These are phyloP conservation scores for Metroxylon sagu DNA, from an alignment of 176 grass and related monocot species.

Conservation along the genomic window DNA sequence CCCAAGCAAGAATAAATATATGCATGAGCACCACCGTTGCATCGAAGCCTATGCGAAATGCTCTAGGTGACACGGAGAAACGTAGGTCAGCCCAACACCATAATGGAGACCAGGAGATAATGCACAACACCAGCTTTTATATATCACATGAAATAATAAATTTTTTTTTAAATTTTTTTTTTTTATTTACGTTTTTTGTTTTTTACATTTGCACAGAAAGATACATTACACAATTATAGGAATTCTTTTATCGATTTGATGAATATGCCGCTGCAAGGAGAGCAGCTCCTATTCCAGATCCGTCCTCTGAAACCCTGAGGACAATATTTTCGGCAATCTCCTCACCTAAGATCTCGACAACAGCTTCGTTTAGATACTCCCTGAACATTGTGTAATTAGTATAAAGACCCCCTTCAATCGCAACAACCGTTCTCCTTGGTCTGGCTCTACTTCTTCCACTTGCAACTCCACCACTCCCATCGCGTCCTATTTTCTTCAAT, in stretches of 20 bases:
- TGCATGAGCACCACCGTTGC: no score
- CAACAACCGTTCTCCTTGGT: constrained; percentile 43
- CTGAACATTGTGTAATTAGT: constrained; percentile 50
- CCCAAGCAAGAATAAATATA: no score
- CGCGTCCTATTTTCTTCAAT: constrained; percentile 60
- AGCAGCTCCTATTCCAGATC: constrained; percentile 79
- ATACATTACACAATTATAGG: neutral
- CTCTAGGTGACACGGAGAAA: no score
- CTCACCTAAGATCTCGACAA: constrained; percentile 60
- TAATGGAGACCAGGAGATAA: no score
- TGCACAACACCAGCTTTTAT: no score
- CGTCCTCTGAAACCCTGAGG: constrained; percentile 56
- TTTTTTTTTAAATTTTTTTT: no score
- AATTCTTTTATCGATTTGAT: neutral
- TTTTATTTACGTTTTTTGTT: no score
- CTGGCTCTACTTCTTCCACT: constrained; percentile 11
- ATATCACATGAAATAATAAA: no score
- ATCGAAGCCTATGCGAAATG: no score
- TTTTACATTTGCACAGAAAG: constrained; percentile 4
- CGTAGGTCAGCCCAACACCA: no score
- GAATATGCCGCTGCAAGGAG: constrained; percentile 69
- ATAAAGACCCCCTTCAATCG: constrained; percentile 69
- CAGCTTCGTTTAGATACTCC: constrained; percentile 53
- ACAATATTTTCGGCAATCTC: constrained; percentile 30
- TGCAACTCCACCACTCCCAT: constrained; percentile 16